Evolutionary conservation across 2,329 filamentous ascomycete genomes (phyloP).

Genomic region (Fusarium acutatum): DNA sequence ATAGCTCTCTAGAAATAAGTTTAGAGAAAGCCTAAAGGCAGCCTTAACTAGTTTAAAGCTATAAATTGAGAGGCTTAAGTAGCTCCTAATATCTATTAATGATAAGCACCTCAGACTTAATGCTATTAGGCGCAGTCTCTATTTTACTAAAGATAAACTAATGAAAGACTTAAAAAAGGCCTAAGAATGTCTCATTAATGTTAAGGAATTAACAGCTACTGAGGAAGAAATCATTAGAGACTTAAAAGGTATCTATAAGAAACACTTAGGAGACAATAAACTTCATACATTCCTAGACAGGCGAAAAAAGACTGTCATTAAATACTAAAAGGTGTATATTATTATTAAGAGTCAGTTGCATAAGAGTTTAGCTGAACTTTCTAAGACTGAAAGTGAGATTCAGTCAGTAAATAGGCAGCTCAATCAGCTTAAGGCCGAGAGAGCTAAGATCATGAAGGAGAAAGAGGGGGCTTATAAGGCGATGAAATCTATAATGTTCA

Average conservation of each 20-base stretch:
- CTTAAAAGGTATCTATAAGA: background rate
- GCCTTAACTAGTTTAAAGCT: too few species aligned
- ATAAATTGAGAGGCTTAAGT: too few species aligned
- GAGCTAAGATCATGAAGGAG: background rate
- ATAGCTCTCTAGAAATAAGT: too few species aligned
- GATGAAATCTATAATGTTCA: background rate
- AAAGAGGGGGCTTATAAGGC: background rate
- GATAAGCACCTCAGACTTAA: too few species aligned
- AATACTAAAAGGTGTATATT: background rate
- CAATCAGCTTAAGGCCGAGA: background rate
- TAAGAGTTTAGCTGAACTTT: background rate
- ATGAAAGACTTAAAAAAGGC: too few species aligned
- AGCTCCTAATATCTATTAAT: too few species aligned
- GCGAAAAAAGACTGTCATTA: background rate
- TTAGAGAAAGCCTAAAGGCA: too few species aligned
- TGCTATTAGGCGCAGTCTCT: too few species aligned
- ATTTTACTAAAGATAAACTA: too few species aligned
- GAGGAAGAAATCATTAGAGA: background rate
- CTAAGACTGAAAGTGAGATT: background rate
- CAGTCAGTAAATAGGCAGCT: background rate
- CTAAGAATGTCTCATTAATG: too few species aligned
- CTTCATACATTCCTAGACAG: background rate
- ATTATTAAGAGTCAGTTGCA: background rate
- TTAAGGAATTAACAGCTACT: too few species aligned
- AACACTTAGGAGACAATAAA: background rate